phyloP scores from a whole-genome alignment of 371 early-diverging fungal genomes.

The Apophysomyces trapeziformis region DNA sequence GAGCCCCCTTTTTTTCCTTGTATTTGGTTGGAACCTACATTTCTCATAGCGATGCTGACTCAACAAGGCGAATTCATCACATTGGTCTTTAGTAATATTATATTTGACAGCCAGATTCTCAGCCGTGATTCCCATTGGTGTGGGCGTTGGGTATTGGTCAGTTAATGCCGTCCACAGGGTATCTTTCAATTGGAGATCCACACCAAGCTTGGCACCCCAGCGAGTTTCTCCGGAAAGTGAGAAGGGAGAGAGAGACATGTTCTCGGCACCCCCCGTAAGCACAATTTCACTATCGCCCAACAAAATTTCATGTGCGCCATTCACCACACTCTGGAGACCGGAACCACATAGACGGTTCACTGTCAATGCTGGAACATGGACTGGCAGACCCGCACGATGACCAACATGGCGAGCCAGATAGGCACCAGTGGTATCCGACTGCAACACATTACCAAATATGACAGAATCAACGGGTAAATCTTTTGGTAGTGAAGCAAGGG shows the following conservation, averaged over 20 bases:
- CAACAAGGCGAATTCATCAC: conserved; percentile 84
- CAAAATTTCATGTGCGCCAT: conserved; percentile 89
- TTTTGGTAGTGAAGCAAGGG: conserved; percentile 74
- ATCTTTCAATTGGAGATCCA: conserved; percentile 88
- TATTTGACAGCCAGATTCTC: conserved; percentile 92
- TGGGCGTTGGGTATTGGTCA: conserved; percentile 84
- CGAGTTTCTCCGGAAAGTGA: conserved; percentile 75
- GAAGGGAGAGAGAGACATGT: conserved; percentile 93
- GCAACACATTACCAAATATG: conserved; percentile 95
- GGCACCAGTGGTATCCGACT: conserved; percentile 83
- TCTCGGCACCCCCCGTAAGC: conserved; percentile 92
- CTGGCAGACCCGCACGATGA: conserved; percentile 82
- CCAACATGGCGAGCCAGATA: conserved; percentile 95
- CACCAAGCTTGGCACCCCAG: conserved; percentile 88
- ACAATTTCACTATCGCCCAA: conserved; percentile 86
- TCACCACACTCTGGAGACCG: conserved; percentile 94
- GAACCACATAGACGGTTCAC: conserved; percentile 97
- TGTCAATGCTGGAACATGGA: conserved; percentile 85
- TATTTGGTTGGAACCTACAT: conserved; percentile 43
- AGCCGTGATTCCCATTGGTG: conserved; percentile 97
- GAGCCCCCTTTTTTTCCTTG: background rate
- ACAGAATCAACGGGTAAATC: conserved; percentile 83
- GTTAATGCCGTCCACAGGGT: conserved; percentile 84
- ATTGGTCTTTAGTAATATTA: conserved; percentile 80
- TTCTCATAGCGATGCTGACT: conserved; percentile 87